phyloP scores from a whole-genome alignment of 768 basidiomycete species.

The Exsudoporus frostii region DNA sequence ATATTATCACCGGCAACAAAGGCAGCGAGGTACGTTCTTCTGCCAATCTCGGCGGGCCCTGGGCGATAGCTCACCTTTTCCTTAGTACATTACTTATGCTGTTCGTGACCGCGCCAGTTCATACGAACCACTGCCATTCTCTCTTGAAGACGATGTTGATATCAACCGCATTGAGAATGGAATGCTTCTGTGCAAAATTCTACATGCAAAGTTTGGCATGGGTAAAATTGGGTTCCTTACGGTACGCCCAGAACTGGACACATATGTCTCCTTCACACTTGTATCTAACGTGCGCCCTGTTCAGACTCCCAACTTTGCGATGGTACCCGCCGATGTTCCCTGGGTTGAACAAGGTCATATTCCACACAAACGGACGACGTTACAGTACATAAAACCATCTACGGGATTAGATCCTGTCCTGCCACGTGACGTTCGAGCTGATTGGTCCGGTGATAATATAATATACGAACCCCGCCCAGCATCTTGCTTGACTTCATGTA shows the following conservation, averaged over 20 bases:
- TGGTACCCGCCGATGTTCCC: background rate
- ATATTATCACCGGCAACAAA: background rate
- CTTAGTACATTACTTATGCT: background rate
- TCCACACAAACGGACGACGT: background rate
- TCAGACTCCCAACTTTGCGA: background rate
- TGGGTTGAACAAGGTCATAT: background rate
- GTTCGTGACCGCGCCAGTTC: background rate
- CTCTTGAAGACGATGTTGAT: background rate
- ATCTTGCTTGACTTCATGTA: background rate
- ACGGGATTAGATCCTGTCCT: background rate
- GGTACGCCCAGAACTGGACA: background rate
- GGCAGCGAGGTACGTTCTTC: background rate
- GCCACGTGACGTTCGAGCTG: background rate
- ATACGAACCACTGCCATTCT: background rate
- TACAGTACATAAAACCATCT: background rate
- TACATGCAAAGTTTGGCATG: background rate
- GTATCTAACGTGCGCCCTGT: background rate
- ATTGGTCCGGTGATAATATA: too few species aligned
- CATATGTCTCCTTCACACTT: background rate
- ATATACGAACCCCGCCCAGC: background rate
- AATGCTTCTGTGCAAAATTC: background rate
- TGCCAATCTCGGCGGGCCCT: background rate
- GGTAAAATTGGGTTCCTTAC: background rate
- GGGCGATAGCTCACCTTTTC: background rate
- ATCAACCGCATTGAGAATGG: background rate